Evolutionary conservation across 306 rosid species (phyloP).

Genomic region (Aeschynomene evenia): DNA sequence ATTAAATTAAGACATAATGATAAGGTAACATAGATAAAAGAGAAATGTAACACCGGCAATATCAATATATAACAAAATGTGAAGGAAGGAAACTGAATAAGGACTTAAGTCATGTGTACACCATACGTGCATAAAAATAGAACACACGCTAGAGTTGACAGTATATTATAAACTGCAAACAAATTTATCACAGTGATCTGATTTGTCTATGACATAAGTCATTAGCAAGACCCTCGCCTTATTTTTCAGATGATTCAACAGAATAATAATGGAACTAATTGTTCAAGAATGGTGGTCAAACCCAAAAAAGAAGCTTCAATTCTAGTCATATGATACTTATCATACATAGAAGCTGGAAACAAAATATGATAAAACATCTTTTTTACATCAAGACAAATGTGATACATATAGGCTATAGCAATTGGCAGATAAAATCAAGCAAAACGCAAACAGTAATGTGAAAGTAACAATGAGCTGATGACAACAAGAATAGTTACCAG

Average conservation of each 20-base stretch:
- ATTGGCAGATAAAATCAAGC: slow-evolving; percentile 21
- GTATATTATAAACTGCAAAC: not conserved
- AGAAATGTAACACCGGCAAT: not conserved
- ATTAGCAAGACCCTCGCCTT: not conserved
- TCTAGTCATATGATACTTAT: slow-evolving; percentile 5
- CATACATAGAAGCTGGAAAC: not conserved
- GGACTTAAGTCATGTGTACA: slow-evolving; percentile 2
- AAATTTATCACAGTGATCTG: not conserved
- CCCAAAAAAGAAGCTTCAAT: not conserved
- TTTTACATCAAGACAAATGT: not conserved
- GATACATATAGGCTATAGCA: slow-evolving; percentile 22
- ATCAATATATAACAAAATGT: slow-evolving; percentile 14
- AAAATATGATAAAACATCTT: not conserved
- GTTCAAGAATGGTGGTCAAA: slow-evolving; percentile 25
- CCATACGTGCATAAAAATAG: not conserved
- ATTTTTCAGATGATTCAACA: not conserved
- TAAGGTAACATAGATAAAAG: not conserved
- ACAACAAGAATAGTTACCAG: slow-evolving; percentile 46
- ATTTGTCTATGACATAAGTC: not conserved
- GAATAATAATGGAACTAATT: slow-evolving; percentile 14
- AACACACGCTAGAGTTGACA: not conserved
- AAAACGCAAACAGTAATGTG: slow-evolving; percentile 11
- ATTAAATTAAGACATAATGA: slow-evolving; percentile 12
- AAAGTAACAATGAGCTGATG: not conserved
- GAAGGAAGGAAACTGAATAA: slow-evolving; percentile 19